Evolutionary conservation across 2,329 filamentous ascomycete genomes (phyloP), one percentile per base, ranked within the genome.

Genomic region (Simplicillium sp.): DNA sequence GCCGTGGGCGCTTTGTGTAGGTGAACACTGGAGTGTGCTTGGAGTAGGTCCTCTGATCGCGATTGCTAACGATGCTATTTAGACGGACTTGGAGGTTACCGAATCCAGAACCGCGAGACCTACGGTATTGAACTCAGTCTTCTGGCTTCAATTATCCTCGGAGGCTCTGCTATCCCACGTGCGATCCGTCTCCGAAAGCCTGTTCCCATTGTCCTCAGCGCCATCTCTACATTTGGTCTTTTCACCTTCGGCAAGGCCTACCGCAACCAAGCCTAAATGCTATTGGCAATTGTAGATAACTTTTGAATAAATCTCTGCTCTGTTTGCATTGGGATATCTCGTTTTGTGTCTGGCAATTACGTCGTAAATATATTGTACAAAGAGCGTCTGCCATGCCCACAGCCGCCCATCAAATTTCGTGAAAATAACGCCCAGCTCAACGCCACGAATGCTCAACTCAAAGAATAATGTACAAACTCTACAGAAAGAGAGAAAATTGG

Each of bases 81-180:
- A 78, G 75, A 98, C 64, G 80, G 80, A 17, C 69, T 95, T 34
- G 87, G 87, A 47, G 89, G 84, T 48, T 81, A 85, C 56, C 84
- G 89, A 44, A 80, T 95, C 47, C 80, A 83, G 53, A 81, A 79
- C 52, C 70, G 74, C 46, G 75, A 87, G 58, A 60, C 84, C 3
- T 95, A 92, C 60, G 92, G 90, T 47, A 67, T 94, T 50, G 92
- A 97, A 64, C 69, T 95, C 34, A 86, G 84, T n/a, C 73, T 98
- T 9, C 70, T 96, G 34, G 92, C 92, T 4, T 94, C 87, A 1
- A 54, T 87, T n/a, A 67, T 97, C 18, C 74, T 98, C 29, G 90
- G 75, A 34, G 88, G 87, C 15, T 84, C 84, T 34, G 84, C 86
- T 2, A 82, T 97, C 45, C 92, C 92, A 11, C 76, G 92, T 39